A percentile compares a stretch with the other conserved stretches of the same genome.
Evolutionary conservation across 148 eudicot genomes (phyloP).

Genomic region (Silene conica): DNA sequence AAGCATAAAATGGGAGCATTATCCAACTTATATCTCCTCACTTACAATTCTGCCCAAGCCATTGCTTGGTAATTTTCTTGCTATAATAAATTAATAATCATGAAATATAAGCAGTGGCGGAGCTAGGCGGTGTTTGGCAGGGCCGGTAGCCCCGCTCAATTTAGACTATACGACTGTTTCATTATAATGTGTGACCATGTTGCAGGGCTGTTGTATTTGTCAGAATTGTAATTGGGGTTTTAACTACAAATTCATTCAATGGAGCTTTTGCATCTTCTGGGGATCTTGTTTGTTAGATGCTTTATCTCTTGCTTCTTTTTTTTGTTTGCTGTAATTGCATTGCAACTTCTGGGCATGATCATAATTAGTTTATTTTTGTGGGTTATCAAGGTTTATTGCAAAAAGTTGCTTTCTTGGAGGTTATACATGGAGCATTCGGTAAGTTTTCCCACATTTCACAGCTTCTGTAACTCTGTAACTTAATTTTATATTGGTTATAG

Average conservation of each 20-base stretch:
- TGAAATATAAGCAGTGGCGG: no score
- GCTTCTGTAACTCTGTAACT: no score
- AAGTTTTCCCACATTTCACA: not conserved
- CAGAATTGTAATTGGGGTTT: slow-evolving; percentile 34
- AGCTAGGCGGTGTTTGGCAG: no score
- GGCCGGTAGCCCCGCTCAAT: no score
- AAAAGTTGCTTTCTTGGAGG: slow-evolving; percentile 71
- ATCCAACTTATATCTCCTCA: slow-evolving; percentile 41
- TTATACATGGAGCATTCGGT: slow-evolving; percentile 84
- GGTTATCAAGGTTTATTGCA: slow-evolving; percentile 58
- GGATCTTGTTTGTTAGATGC: slow-evolving; percentile 51
- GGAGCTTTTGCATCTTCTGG: slow-evolving; percentile 65
- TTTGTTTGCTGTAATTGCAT: no score
- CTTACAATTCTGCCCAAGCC: slow-evolving; percentile 67
- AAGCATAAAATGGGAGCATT: slow-evolving; percentile 34
- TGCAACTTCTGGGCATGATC: not conserved
- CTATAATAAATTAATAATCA: no score
- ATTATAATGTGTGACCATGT: slow-evolving; percentile 42
- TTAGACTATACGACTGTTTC: no score
- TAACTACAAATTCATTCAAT: slow-evolving; percentile 37
- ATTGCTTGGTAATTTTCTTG: slow-evolving; percentile 54
- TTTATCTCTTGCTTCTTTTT: not conserved
- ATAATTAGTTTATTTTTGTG: not conserved
- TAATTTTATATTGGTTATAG: no score
- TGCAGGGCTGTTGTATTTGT: slow-evolving; percentile 58